phyloP scores from a whole-genome alignment of 2,329 filamentous ascomycete species.

The Aureobasidium melanogenum region DNA sequence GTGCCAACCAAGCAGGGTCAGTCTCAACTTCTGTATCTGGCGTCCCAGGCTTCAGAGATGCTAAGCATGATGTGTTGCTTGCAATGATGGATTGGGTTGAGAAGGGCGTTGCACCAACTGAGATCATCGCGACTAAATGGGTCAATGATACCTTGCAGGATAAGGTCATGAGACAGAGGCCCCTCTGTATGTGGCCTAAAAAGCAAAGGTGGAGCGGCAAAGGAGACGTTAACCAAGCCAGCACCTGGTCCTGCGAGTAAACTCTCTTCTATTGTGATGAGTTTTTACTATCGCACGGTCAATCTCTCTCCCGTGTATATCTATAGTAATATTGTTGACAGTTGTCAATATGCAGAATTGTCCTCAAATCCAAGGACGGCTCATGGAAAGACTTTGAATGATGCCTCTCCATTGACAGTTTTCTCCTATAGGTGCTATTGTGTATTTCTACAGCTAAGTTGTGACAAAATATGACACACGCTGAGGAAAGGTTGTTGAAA shows the following conservation, averaged over 20 bases:
- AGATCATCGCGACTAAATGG: slow-evolving; percentile 29
- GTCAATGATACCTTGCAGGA: slow-evolving; percentile 23
- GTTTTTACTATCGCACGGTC: no score
- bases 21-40: slow-evolving; percentile 18
- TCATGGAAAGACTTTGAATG: no score
- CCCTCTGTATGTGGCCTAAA: slow-evolving; percentile 27
- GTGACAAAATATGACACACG: no score
- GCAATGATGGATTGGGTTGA: slow-evolving; percentile 33
- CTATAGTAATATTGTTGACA: no score
- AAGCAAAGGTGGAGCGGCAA: slow-evolving; percentile 22
- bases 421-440: no score
- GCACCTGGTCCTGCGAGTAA: slow-evolving; percentile 19
- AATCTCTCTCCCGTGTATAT: no score
- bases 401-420: no score
- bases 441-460: no score
- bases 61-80: slow-evolving; percentile 27
- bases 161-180: slow-evolving; percentile 27
- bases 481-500: no score
- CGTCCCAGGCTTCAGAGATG: slow-evolving; percentile 26
- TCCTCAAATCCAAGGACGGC: no score
- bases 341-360: no score
- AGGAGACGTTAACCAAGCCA: slow-evolving; percentile 22
- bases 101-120: slow-evolving; percentile 27
- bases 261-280: no score
- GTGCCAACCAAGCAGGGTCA: slow-evolving; percentile 23